Evolutionary conservation across 129 eudicot genomes (phyloP), one percentile per base, ranked within the genome.

Genomic region (Lactuca sativa): DNA sequence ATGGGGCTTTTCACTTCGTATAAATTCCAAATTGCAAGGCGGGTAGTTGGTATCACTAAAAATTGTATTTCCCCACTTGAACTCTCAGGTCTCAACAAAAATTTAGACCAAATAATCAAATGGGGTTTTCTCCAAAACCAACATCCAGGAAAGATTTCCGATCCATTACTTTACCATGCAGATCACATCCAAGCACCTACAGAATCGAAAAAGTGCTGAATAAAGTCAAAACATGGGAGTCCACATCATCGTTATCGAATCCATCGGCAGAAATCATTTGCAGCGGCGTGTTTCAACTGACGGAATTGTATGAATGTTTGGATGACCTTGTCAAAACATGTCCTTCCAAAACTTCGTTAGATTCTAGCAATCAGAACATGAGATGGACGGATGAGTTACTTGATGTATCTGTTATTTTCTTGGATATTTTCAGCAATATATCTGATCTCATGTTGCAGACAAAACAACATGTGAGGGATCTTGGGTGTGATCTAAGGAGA

Each of bases 301-400:
- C 10, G 1, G 74, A 57, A 25, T 44, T 86, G 77, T 77, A 80
- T 33, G 63, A 71, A 59, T 72, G 82, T 71, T 58, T 83, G 5
- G 79, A 80, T 3, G 73, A 77, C 59, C 30, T 25, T 25, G 30
- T 25, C 30, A 25, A 25, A 25, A 25, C 30, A 25, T 25, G 30
- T 25, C 30, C 30, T 25, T 25, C 30, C 30, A 25, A 25, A 25
- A 25, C 30, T 0, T 25, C 30, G 30, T 0, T 25, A 25, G 30
- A 25, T 25, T 25, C 30, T 2, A 25, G 30, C 30, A 25, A 25
- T 25, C 30, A 79, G 53, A 72, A 55, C 37, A 36, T 60, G 62
- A 70, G 56, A 40, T 72, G 69, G 62, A 30, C 79, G 30, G 66
- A 73, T 59, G 77, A 54, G 66, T 44, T 72, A 33, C 62, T 83